Conservation (phyloP, 129 eudicot species). For the Oenanthe sinensis region DNA sequence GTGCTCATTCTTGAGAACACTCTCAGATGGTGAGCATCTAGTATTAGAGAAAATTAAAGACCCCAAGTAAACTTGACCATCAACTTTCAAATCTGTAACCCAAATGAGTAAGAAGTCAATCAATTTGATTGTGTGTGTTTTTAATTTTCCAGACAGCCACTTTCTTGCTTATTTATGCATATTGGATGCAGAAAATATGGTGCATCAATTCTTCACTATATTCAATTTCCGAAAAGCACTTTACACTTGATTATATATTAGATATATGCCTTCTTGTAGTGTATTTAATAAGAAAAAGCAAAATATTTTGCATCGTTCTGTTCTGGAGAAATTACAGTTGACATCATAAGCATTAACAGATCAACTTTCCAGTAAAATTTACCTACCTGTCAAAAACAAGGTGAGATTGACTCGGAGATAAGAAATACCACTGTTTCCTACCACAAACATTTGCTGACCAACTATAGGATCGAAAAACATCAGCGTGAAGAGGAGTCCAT, state of each 20-base stretch:
- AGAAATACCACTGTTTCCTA: constrained; percentile 69
- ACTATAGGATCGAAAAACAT: constrained; percentile 95
- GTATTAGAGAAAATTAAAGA: background rate
- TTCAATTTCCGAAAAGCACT: background rate
- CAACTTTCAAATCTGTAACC: background rate
- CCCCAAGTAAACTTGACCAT: background rate
- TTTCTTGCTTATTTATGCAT: background rate
- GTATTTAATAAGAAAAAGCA: background rate
- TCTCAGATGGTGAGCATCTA: background rate
- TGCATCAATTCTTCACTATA: background rate
- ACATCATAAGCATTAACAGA: background rate
- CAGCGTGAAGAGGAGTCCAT: constrained; percentile 99
- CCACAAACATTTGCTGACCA: constrained; percentile 99
- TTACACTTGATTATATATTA: background rate
- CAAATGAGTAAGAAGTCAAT: background rate
- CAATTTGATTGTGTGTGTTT: background rate
- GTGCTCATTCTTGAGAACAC: background rate
- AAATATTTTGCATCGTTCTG: background rate
- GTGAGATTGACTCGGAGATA: constrained; percentile 64
- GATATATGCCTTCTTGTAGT: background rate
- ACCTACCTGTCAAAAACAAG: constrained; percentile 78
- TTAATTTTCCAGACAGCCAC: background rate
- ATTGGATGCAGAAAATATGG: background rate
- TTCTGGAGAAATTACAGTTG: background rate
- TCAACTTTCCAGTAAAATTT: background rate